Evolutionary conservation across 2,329 filamentous ascomycete genomes (phyloP), one percentile per base, ranked within the genome.

Genomic region (Arthroderma sp.): DNA sequence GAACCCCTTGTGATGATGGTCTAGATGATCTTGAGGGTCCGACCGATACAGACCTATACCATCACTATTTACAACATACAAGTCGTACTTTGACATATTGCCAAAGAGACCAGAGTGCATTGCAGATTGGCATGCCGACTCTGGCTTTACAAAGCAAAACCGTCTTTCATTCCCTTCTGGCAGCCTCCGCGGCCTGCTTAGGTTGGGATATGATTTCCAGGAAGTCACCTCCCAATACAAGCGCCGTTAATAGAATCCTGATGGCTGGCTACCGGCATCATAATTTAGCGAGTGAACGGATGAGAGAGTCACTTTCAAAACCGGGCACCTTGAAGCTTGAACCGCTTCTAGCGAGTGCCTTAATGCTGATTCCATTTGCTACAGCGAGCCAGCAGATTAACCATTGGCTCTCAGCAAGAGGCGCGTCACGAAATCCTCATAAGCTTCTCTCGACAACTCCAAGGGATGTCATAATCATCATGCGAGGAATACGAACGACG

Each of bases 121-220:
- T 43, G 6, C 42, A 43, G 27, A 43, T 43, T 22, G 42, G 42
- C 34, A 43, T 43, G 27, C 42, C 42, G 37, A 43, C 42, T 5
- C 29, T 43, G 9, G 42, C 42, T 4, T 29, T 43, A 3, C 34
- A 30, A 27, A 37, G 34, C 42, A 43, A 30, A 38, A 43, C 42
- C 7, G 42, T 47, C n/a, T 46, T 46, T 34, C 41, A 32, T 36
- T 47, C 42, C 10, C n/a, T 45, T 39, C 34, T 45, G 6, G 45
- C 44, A n/a, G 44, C 42, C n/a, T 32, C 41, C 11, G 34, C 37
- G 43, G 50, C 36, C 43, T 47, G 22, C 36, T 48, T 39, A 53
- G 54, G 40, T 15, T 49, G 49, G 29, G 45, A 49, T 39, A 48
- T 50, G 41, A 53, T 54, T 11, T 31, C 43, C 30, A 45, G 44